A percentile compares a stretch with the other conserved stretches of the same genome.
Evolutionary conservation across 2,329 filamentous ascomycete species (phyloP).

Genomic region (Exophiala lecanii-corni): DNA sequence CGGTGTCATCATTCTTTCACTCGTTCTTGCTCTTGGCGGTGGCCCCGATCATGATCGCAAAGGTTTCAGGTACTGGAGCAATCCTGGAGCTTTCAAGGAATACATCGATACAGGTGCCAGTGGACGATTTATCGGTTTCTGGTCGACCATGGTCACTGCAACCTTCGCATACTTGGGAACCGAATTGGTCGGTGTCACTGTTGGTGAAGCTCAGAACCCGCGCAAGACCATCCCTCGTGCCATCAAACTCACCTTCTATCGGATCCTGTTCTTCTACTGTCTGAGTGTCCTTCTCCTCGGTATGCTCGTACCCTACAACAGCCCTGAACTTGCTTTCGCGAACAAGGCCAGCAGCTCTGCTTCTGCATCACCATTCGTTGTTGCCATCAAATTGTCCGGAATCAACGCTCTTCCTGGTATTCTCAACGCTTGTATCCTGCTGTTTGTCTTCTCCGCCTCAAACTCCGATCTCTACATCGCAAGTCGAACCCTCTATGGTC

Average conservation of each 20-base stretch:
- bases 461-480: slow-evolving; percentile 56
- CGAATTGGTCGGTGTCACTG: slow-evolving; percentile 72
- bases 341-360: slow-evolving; percentile 39
- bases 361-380: slow-evolving; percentile 59
- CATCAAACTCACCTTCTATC: slow-evolving; percentile 76
- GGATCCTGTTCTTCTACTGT: slow-evolving; percentile 76
- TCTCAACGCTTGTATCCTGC: slow-evolving; percentile 54
- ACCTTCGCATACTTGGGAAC: slow-evolving; percentile 76
- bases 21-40: slow-evolving; percentile 61
- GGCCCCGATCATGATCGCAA: slow-evolving; percentile 59
- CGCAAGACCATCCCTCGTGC: slow-evolving; percentile 70
- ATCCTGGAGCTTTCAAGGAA: slow-evolving; percentile 56
- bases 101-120: slow-evolving; percentile 57
- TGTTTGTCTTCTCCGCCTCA: slow-evolving; percentile 53
- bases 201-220: slow-evolving; percentile 75
- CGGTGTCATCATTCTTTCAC: slow-evolving; percentile 60
- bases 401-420: slow-evolving; percentile 53
- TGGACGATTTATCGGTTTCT: slow-evolving; percentile 58
- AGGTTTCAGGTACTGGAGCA: slow-evolving; percentile 63
- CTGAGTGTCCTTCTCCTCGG: slow-evolving; percentile 69
- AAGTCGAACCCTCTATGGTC: slow-evolving; percentile 58
- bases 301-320: slow-evolving; percentile 72
- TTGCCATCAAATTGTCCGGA: slow-evolving; percentile 55
- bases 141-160: slow-evolving; percentile 67
- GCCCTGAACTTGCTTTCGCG: slow-evolving; percentile 57